Evolutionary conservation across 176 grass and related monocot genomes (phyloP).

Genomic region (Luzula sylvatica): DNA sequence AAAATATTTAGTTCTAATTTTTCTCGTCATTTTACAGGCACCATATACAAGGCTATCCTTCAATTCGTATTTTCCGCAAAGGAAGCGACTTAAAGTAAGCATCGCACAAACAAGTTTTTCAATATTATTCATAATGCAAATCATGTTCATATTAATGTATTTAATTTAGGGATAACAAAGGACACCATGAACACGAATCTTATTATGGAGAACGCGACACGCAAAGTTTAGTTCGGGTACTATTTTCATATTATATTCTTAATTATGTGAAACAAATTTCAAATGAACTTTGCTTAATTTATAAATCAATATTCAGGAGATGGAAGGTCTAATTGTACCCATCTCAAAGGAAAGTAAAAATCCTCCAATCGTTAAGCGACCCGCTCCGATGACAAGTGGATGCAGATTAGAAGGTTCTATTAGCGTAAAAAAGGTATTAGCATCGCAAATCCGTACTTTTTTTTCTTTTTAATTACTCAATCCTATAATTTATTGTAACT

Average conservation of each 20-base stretch:
- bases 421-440: constrained; percentile 72
- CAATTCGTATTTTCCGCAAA: constrained; percentile 92
- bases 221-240: constrained; percentile 95
- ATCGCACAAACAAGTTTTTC: no score
- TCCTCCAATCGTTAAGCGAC: constrained; percentile 64
- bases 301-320: constrained; percentile 37
- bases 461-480: background rate
- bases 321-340: constrained; percentile 77
- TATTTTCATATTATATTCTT: constrained; percentile 12
- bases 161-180: constrained; percentile 63
- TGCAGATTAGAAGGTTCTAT: constrained; percentile 98
- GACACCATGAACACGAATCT: constrained; percentile 98
- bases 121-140: background rate
- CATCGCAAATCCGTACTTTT: background rate
- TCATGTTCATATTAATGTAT: background rate
- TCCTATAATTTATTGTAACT: no score
- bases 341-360: constrained; percentile 53
- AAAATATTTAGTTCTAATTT: no score
- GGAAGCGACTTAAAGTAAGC: constrained; percentile 95
- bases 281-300: no score
- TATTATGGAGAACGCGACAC: constrained; percentile 98
- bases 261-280: background rate
- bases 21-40: constrained; percentile 42
- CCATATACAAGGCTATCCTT: constrained; percentile 94
- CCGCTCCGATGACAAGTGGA: constrained; percentile 81